Conservation (phyloP, 1,284 basidiomycete species). For the Fomitopsis betulina region DNA sequence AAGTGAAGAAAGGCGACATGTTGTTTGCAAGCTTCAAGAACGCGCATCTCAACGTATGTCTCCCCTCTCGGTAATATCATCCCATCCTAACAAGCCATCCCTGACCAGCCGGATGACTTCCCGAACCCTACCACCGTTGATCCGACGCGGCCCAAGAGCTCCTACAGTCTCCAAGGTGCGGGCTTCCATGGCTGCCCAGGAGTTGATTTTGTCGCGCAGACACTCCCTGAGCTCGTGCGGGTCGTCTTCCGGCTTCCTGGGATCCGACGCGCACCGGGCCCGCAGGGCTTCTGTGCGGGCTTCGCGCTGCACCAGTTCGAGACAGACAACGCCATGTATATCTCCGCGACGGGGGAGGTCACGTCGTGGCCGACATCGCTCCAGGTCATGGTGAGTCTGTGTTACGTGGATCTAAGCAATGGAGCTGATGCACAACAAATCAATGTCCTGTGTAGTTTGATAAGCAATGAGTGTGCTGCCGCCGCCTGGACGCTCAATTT, state of each 20-base stretch:
- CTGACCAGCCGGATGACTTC: too few relatives aligned
- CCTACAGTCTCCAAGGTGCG: conserved; percentile 4
- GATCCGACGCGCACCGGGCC: conserved; percentile 39
- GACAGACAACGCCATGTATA: not conserved
- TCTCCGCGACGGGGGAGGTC: conserved; percentile 1
- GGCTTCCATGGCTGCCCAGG: conserved; percentile 40
- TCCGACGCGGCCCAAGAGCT: not conserved
- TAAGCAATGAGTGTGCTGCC: too few relatives aligned
- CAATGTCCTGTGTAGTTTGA: too few relatives aligned
- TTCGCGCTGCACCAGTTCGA: not conserved
- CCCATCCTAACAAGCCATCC: too few relatives aligned
- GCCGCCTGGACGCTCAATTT: too few relatives aligned
- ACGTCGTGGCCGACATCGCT: conserved; percentile 10
- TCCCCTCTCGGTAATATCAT: too few relatives aligned
- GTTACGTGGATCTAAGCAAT: too few relatives aligned
- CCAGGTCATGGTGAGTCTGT: not conserved
- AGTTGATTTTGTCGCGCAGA: conserved; percentile 16
- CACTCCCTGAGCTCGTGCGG: conserved; percentile 40
- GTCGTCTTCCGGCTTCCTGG: conserved; percentile 45
- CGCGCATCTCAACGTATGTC: too few relatives aligned
- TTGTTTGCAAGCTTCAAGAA: too few relatives aligned
- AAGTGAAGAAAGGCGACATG: too few relatives aligned
- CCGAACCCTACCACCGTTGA: too few relatives aligned
- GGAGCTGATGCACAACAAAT: too few relatives aligned
- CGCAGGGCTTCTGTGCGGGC: conserved; percentile 32